Evolutionary conservation across 257 asterid genomes (phyloP), one percentile per base, ranked within the genome.

Genomic region (Nicotiana knightiana): DNA sequence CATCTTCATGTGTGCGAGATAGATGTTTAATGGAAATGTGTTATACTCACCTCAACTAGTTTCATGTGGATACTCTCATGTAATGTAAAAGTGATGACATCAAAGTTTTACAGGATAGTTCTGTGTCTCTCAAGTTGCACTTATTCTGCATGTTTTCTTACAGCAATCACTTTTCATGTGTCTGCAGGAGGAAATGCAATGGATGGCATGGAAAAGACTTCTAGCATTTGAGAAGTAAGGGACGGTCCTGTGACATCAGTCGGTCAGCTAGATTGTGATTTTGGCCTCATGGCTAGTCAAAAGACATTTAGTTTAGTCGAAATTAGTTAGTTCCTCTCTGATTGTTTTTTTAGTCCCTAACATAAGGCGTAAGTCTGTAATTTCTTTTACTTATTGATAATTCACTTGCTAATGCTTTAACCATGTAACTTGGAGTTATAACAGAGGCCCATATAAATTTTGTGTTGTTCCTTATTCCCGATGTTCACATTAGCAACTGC

Each of bases 161-260:
- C 46, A n/a, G 17, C 51, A 39, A 16, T 81, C 32, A 28, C 43
- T 64, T 37, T 66, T 28, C 67, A 66, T 35, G 63, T 21, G 82
- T 88, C 85, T 86, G 83, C 92, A 96, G 99, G 99, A 94, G 89
- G 99, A 96, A 85, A 81, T 81, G 83, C 98, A 96, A 84, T 96
- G 98, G 98, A 87, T 88, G 86, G 93, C 98, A 68, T 96, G 99
- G 98, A 94, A 89, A 84, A 93, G 84, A 88, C 85, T 96, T 64
- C 81, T 96, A 82, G 88, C 86, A 84, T 96, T 96, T 88, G 99
- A 93, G 89, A 96, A 93, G 99, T 96, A 88, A 83, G 91, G 68
- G 35, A 83, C 85, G 67, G 53, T 87, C 77, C 28, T 82, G 37
- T 6, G 67, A 75, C 79, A 73, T 73, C 35, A 53, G 51, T 51